Base-by-base conservation (phyloP, 2,329 filamentous ascomycete genomes). In the Bipolaris sorokiniana region DNA sequence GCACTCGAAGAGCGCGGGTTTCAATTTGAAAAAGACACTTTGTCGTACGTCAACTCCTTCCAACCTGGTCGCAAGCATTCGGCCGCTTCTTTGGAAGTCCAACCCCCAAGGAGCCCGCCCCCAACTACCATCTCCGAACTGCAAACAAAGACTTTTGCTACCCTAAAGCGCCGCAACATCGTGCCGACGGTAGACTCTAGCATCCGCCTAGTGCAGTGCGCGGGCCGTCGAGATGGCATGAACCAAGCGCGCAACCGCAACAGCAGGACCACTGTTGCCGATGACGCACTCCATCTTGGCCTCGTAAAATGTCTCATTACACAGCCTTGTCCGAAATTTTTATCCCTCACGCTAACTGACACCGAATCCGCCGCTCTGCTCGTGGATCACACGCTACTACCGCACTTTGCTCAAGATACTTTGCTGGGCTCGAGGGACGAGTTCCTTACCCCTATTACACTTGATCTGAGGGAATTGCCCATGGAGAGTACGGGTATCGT, bases 401-500 rank as follows among this genome's bases (percentile, higher is more conserved):
- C 78, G 11, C 79, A 90, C 66, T 81, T 82, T 51, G 54, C 67
- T 3, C 75, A 76, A 18, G 88, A 90, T 66, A 85, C 91, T 0
- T 80, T 98, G 1, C 85, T 97, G 0, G 92, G 91, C 11, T 85
- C 88, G 59, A 90, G 86, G 45, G 87, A 87, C 51, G 88, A 88
- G 63, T 86, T 86, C 56, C 82, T 93, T 33, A 86, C 96, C 1
- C 92, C 95, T 1, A 95, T 99, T 66, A 94, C 92, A 56, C 83
- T 99, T 3, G 92, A 98, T 68, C 83, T 99, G 23, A 87, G 86
- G 18, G 87, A 86, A 40, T 80, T 98, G 38, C 91, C 94, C 0
- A 83, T 94, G 40, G 92, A 97, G 75, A 92, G 92, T 7, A 96
- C 93, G 0, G 94, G 94, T 20, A 97, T 99, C 56, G 92, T 99